Base-by-base conservation (phyloP, 2,329 filamentous ascomycete species). In the Metarhizium anisopliae region DNA sequence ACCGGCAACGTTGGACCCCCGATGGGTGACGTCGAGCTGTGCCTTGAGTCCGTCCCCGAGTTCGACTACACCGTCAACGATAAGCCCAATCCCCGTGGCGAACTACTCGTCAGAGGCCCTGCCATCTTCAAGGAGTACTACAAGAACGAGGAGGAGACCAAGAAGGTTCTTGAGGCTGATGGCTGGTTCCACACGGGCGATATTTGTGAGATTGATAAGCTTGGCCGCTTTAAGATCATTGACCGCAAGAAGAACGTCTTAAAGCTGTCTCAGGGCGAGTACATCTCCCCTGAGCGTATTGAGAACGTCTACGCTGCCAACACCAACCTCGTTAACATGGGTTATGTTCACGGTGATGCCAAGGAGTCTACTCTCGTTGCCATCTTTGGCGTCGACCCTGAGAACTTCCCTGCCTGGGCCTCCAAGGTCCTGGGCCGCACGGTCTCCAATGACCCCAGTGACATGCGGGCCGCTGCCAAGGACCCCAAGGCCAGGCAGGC, bases 241-340 rank as follows among this genome's bases (percentile, higher is more conserved):
- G 94, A 99, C 72, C 91, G 94, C 65, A 87, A 91, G 74, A 99
- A 99, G 87, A 97, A 97, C 73, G 90, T 99, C n/a, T 84, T 99
- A 68, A 99, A 99, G 81, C 83, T 99, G 55, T 86, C 93, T 0
- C 94, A 99, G 73, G 94, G 94, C 70, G 94, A 99, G 75, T 99
- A 99, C 74, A 90, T 99, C 66, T 96, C 92, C 1, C 94, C 94
- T 14, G 94, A 99, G 75, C 89, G 92, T 56, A 90, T 99, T 67
- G 94, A 99, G 77, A 96, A 96, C 70, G 87, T 96, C 40, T 95
- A 92, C 71, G 78, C 95, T 59, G 90, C 88, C 60, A 91, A 87
- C 73, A 85, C 85, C 59, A 86, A 83, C 61, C 85, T 92, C 63
- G 75, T 97, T 30, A 82, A 85, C 25, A 87, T 87, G 67, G 91